These are phyloP conservation scores for Wickerhamomyces pijperi DNA, from an alignment of 805 yeast genomes.

Conservation along the genomic window DNA sequence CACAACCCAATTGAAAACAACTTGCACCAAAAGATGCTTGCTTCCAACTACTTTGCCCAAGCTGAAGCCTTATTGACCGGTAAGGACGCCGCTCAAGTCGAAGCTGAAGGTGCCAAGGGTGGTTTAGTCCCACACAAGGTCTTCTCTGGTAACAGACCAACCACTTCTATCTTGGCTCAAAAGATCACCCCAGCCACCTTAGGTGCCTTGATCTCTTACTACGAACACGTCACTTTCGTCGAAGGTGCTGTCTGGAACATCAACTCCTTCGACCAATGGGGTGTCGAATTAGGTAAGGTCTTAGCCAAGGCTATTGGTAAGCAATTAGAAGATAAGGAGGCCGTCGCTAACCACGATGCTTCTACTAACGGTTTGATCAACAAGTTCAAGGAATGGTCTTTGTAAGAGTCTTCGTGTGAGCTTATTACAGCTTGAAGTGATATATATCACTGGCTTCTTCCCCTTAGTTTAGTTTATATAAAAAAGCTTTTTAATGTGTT, in stretches of 20 bases:
- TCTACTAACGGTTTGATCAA: conserved; percentile 90
- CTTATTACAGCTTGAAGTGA: no score
- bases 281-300: conserved; percentile 97
- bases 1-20: conserved; percentile 94
- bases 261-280: conserved; percentile 99
- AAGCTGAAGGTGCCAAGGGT: conserved; percentile 82
- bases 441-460: no score
- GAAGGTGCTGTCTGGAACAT: conserved; percentile 99
- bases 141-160: conserved; percentile 97
- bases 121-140: conserved; percentile 89
- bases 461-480: no score
- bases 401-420: no score
- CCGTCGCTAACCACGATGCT: conserved; percentile 67
- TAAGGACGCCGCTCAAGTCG: conserved; percentile 73
- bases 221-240: conserved; percentile 93
- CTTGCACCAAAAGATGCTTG: conserved; percentile 94
- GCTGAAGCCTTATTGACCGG: conserved; percentile 97
- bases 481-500: neutral
- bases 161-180: conserved; percentile 93
- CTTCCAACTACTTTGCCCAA: conserved; percentile 98
- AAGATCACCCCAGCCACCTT: conserved; percentile 92
- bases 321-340: conserved; percentile 59
- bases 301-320: conserved; percentile 91
- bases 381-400: conserved; percentile 80
- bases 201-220: conserved; percentile 95